Evolutionary conservation across 306 rosid genomes (phyloP), one percentile per base, ranked within the genome.

Genomic region (Sechiopsis laciniata): DNA sequence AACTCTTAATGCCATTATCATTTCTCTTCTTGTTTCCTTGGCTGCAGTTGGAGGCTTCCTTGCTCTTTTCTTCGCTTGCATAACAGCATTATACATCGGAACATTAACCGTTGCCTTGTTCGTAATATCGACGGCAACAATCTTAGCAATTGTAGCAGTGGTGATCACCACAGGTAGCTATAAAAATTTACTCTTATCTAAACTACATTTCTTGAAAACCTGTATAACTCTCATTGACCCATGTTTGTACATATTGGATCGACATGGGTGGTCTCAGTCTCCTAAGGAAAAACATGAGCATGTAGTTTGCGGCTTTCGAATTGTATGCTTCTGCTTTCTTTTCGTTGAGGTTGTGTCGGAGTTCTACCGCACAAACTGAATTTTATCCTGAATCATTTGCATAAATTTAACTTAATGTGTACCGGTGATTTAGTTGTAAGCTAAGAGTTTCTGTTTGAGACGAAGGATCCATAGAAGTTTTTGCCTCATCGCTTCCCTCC

Each of bases 1-100:
- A 60, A 90, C 97, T 63, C 32, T 87, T 80, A 94, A 87, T 73
- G 98, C 91, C 64, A 26, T 94, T 42, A 76, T 87, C 24, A 75
- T 94, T 75, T 82, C 92, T 35, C 85, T 94, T 71, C 83, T 94
- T 17, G 21, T 90, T 58, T 87, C 98, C 21, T 77, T 94, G 85
- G 98, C 89, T 53, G 97, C 87, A 10, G 97, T 90, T 11, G 98
- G 98, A 83, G 97, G 98, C 64, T 94, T 94, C 87, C 80, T 94
- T 84, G 97, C 97, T 68, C 56, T 94, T 76, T 94, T 90, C 88
- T 89, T 94, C 78, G 89, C 86, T 21, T 83, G 72, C 69, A 77
- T 85, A 53, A 78, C 90, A 8, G 89, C 84, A 35, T 79, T 94
- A 84, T 94, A 94, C 74, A 80, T 90, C 14, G 97, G 92, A 77